These are phyloP conservation scores for Xerocomus alliaceus DNA, from an alignment of 1,284 basidiomycete species.

Conservation along the genomic window DNA sequence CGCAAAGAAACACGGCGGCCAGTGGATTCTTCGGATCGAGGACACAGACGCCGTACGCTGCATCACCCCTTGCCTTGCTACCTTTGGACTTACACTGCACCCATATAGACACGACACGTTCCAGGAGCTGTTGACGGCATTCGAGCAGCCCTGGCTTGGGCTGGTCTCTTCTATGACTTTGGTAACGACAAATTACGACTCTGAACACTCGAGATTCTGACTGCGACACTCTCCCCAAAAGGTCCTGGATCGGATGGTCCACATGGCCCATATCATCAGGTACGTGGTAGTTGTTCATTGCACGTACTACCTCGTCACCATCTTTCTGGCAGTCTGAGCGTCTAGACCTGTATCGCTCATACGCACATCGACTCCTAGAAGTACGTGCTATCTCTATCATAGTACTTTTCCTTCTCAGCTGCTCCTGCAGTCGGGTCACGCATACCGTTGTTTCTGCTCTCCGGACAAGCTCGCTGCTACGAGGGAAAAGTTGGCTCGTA, in stretches of 20 bases:
- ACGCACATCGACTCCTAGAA: slow-evolving; percentile 78
- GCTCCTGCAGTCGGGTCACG: slow-evolving; percentile 71
- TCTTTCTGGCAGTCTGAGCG: slow-evolving; percentile 76
- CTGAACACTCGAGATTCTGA: neutral
- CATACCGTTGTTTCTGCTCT: slow-evolving; percentile 95
- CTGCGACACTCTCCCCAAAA: slow-evolving; percentile 35
- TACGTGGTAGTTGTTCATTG: slow-evolving; percentile 36
- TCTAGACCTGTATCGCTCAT: slow-evolving; percentile 80
- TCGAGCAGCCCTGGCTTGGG: slow-evolving; percentile 83
- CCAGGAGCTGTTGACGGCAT: slow-evolving; percentile 86
- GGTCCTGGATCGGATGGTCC: slow-evolving; percentile 80
- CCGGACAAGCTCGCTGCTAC: slow-evolving; percentile 70
- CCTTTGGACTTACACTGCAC: slow-evolving; percentile 4
- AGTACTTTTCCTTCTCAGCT: neutral
- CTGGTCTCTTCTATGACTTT: slow-evolving; percentile 91
- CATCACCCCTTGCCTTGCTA: neutral
- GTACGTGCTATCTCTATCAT: slow-evolving; percentile 46
- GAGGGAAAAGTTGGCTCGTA: slow-evolving; percentile 69
- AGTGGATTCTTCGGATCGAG: slow-evolving; percentile 92
- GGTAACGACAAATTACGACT: slow-evolving; percentile 55
- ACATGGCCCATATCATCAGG: slow-evolving; percentile 85
- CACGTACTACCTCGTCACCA: neutral
- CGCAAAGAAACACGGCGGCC: slow-evolving; percentile 80
- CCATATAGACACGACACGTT: slow-evolving; percentile 75
- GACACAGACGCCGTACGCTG: slow-evolving; percentile 76